Evolutionary conservation across 2,329 filamentous ascomycete species (phyloP).

Genomic region (Hymenoscyphus infarciens): DNA sequence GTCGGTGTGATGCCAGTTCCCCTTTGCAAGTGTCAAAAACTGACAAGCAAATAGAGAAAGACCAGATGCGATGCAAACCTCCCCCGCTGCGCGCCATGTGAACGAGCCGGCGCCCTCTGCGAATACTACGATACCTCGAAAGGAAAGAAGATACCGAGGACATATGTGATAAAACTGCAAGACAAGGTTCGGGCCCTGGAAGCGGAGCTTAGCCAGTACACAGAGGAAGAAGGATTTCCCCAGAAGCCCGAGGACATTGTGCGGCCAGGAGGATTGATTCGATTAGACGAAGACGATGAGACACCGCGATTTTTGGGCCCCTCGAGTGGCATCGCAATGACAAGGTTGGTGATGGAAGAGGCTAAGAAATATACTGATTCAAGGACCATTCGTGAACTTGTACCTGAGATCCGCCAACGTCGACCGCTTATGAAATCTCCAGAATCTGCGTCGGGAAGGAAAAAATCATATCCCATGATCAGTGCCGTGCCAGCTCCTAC

Average conservation of each 20-base stretch:
- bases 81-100: constrained; percentile 87
- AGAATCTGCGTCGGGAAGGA: constrained; percentile 53
- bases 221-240: constrained; percentile 69
- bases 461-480: constrained; percentile 86
- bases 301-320: constrained; percentile 84
- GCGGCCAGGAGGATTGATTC: constrained; percentile 79
- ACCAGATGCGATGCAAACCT: constrained; percentile 92
- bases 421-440: constrained; percentile 65
- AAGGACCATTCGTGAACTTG: constrained; percentile 86
- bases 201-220: constrained; percentile 73
- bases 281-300: constrained; percentile 80
- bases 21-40: constrained; percentile 38
- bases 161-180: constrained; percentile 89
- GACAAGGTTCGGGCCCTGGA: constrained; percentile 81
- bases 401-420: constrained; percentile 67
- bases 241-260: constrained; percentile 81
- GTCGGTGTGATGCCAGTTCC: constrained; percentile 44
- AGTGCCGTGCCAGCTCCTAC: constrained; percentile 76
- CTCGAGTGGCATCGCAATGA: constrained; percentile 94
- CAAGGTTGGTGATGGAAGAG: constrained; percentile 90
- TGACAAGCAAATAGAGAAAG: constrained; percentile 60
- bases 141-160: constrained; percentile 79
- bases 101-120: constrained; percentile 85
- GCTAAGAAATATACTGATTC: constrained; percentile 91
- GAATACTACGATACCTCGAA: constrained; percentile 93